Base-by-base conservation (phyloP, 2,329 filamentous ascomycete genomes). In the Ascocoryne sarcoides region DNA sequence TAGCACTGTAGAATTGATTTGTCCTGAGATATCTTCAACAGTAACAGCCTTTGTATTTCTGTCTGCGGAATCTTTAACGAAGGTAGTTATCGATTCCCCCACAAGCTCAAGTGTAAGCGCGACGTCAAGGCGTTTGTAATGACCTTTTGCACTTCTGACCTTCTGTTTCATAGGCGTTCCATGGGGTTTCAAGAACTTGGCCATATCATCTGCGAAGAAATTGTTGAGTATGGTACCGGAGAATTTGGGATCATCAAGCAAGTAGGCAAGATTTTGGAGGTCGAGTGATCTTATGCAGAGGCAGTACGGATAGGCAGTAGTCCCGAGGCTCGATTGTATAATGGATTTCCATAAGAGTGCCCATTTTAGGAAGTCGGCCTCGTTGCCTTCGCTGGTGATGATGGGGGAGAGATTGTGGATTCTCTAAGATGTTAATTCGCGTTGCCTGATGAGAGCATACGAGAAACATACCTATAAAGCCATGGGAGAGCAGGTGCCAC, bases 311-410 rank as follows among this genome's bases (percentile, higher is more conserved):
- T 77, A 81, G 14, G 75, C 62, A 0, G 82, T 84, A 47, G 65
- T 62, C 17, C 70, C 73, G 32, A 80, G 61, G 42, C 76, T 76
- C 7, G 82, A 86, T 5, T 77, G 63, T 42, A 83, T 73, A 48
- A 86, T 74, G 2, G 79, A 79, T 37, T 73, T 71, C 82, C 82
- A 87, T 36, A 84, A 59, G 5, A 73, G 67, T 2, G 76, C 73
- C 71, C 76, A 80, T 60, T 73, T 73, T 39, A 67, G 45, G 4
- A 49, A 45, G 47, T 50, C 66, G 62, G 50, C 65, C 62, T 60
- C 67, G 61, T 60, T 60, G 28, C 54, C 58, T 42, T 69, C 66
- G 33, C 66, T 63, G 28, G 60, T 62, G 46, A 60, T 63, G 12
- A 68, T 62, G 5, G 62, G 60, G 5, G 65, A 66, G n/a, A 62